Percentiles rank a stretch among this genome's conserved stretches.
Conservation (phyloP, 1,284 basidiomycete genomes). For the Pterula multifida region DNA sequence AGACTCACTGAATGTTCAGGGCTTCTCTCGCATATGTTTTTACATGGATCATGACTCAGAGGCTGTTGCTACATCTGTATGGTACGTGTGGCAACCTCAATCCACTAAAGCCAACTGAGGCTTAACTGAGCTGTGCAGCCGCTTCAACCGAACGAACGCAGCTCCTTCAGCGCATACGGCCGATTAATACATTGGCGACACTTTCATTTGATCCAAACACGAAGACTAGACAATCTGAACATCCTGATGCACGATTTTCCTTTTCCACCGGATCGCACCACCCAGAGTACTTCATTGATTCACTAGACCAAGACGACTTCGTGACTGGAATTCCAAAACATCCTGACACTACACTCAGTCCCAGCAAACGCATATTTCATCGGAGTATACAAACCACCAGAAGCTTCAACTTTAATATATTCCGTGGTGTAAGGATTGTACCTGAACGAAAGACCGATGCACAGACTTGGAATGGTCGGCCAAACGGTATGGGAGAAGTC, state of each 20-base stretch:
- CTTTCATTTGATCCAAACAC: background rate
- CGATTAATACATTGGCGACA: background rate
- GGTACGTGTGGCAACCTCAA: background rate
- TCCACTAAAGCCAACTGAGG: background rate
- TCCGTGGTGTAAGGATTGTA: background rate
- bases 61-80: background rate
- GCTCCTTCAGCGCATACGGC: background rate
- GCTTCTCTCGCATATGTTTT: background rate
- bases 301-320: background rate
- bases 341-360: background rate
- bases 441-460: background rate
- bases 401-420: background rate
- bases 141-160: background rate
- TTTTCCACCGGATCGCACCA: background rate
- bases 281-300: background rate
- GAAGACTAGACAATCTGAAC: background rate
- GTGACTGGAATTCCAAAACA: background rate
- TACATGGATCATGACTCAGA: background rate
- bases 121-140: background rate
- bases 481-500: background rate
- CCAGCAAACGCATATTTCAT: background rate
- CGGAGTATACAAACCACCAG: background rate
- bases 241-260: background rate
- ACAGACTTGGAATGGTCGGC: background rate
- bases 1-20: background rate